phyloP scores from a whole-genome alignment of 768 basidiomycete species.

The Mrakia blollopis region DNA sequence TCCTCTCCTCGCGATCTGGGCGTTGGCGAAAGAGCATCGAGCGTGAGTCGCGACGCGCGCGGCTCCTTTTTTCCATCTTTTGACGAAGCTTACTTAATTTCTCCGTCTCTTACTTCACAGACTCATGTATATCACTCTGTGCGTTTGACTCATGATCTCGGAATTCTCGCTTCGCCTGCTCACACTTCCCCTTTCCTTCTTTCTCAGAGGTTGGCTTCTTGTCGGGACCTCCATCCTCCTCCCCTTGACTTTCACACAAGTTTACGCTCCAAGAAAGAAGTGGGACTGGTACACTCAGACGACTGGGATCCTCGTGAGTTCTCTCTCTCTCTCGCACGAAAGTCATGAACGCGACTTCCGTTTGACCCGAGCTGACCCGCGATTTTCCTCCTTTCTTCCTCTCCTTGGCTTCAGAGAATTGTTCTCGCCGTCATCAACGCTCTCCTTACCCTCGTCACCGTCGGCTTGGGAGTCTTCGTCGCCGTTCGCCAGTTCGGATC shows the following conservation, averaged over 20 bases:
- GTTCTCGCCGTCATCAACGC: slow-evolving; percentile 3
- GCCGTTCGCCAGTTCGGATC: background rate
- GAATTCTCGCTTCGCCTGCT: background rate
- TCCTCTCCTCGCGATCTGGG: slow-evolving; percentile 8
- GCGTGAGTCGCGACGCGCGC: background rate
- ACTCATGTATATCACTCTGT: slow-evolving; percentile 6
- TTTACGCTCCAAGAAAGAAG: background rate
- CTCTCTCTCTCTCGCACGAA: background rate
- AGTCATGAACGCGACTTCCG: too few relatives aligned
- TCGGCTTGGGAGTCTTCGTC: background rate
- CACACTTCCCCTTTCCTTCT: background rate
- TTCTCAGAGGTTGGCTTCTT: background rate
- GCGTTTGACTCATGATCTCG: background rate
- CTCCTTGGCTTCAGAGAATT: background rate
- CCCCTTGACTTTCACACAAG: background rate
- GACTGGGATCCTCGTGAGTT: slow-evolving; percentile 1
- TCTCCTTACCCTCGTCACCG: background rate
- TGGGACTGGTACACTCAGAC: slow-evolving; percentile 14
- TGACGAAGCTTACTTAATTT: background rate
- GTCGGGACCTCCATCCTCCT: background rate
- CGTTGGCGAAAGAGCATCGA: slow-evolving; percentile 1
- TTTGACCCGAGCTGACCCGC: background rate
- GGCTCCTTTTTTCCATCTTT: background rate
- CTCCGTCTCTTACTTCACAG: background rate
- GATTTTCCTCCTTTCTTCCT: background rate